A percentile compares a stretch with the other conserved stretches of the same genome.
Conservation (phyloP, 441 rosid genomes). For the Syzygium syzygioides region DNA sequence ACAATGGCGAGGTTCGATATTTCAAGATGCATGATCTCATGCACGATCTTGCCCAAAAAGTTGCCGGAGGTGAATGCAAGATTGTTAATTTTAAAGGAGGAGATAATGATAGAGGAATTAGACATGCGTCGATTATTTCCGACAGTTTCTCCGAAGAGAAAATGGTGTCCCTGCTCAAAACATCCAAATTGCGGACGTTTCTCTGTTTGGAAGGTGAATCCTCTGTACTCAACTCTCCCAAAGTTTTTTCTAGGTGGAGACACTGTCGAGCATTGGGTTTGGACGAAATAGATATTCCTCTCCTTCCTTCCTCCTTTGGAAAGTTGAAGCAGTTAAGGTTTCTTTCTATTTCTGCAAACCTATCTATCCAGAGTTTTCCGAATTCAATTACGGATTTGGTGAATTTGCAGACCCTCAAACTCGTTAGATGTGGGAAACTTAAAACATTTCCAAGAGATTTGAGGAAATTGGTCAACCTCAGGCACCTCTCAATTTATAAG, state of each 20-base stretch:
- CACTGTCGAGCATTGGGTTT: not conserved
- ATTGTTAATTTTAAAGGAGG: accelerated
- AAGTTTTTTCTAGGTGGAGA: accelerated
- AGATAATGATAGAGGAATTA: not conserved
- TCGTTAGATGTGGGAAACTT: accelerated
- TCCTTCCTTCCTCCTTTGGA: not conserved
- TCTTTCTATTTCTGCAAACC: accelerated
- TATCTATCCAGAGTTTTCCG: accelerated
- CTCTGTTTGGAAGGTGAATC: accelerated
- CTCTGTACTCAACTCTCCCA: accelerated
- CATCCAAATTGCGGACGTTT: not conserved
- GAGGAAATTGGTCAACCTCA: not conserved
- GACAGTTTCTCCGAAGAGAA: accelerated
- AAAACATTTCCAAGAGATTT: not conserved
- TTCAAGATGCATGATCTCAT: not conserved
- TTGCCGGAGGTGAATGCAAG: not conserved
- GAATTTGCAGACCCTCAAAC: not conserved
- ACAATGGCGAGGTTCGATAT: accelerated
- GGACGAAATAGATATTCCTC: accelerated
- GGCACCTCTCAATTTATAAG: accelerated
- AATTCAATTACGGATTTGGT: not conserved
- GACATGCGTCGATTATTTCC: accelerated
- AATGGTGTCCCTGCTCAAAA: accelerated
- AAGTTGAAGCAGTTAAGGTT: not conserved
- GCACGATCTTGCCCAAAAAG: not conserved